These are phyloP conservation scores for Nannizziopsis barbatae DNA, from an alignment of 2,329 filamentous ascomycete genomes.

Conservation along the genomic window DNA sequence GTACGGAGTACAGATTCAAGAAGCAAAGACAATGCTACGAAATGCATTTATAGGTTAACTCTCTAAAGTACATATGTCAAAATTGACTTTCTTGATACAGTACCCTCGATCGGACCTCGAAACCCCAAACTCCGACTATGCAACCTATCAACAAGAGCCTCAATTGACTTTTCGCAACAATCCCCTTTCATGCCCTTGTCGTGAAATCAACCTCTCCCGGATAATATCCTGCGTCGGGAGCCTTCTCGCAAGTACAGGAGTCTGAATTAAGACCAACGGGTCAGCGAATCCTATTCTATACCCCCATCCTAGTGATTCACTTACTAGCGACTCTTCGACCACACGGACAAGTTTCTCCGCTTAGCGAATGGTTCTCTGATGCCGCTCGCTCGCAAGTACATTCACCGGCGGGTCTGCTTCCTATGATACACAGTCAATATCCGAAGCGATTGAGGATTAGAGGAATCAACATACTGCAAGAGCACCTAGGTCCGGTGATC, in stretches of 20 bases:
- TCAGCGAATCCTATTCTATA: neutral
- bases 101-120: neutral
- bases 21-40: too few species aligned
- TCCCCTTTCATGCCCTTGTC: conserved; percentile 39
- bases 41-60: too few species aligned
- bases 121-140: neutral
- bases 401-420: conserved; percentile 61
- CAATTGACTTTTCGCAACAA: neutral
- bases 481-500: conserved; percentile 62
- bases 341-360: conserved; percentile 60
- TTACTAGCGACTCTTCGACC: conserved; percentile 61
- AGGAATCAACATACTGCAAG: conserved; percentile 52
- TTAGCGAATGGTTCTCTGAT: conserved; percentile 54
- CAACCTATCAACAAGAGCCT: neutral
- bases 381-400: conserved; percentile 69
- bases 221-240: conserved; percentile 49
- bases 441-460: neutral
- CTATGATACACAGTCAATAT: conserved; percentile 24
- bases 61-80: too few species aligned
- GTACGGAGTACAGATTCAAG: too few species aligned
- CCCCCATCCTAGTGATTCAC: conserved; percentile 24
- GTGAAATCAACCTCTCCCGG: conserved; percentile 81
- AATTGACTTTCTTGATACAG: too few species aligned
- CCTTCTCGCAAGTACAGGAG: conserved; percentile 76
- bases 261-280: conserved; percentile 30